These are phyloP conservation scores for Suillus placidus DNA, from an alignment of 768 basidiomycete genomes.

Conservation along the genomic window DNA sequence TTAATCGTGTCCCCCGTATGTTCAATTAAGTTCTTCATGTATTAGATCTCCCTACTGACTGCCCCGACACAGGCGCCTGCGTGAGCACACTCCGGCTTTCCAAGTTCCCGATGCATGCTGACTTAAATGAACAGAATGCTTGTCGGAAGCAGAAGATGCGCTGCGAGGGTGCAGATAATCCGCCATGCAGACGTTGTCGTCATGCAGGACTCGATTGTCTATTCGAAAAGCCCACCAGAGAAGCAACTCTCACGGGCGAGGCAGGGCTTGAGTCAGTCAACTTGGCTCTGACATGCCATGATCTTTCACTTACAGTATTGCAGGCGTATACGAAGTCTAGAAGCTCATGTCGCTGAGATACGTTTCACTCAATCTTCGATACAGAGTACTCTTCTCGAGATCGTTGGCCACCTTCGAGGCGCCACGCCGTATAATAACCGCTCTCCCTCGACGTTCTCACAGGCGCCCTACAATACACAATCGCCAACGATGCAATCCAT, in stretches of 20 bases:
- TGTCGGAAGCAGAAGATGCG: slow-evolving; percentile 98
- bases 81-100: slow-evolving; percentile 45
- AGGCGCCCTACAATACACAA: slow-evolving; percentile 54
- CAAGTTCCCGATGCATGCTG: slow-evolving; percentile 20
- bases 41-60: slow-evolving; percentile 1
- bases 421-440: slow-evolving; percentile 49
- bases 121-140: slow-evolving; percentile 66
- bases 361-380: slow-evolving; percentile 73
- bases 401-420: slow-evolving; percentile 76
- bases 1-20: slow-evolving; percentile 88
- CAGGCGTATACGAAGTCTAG: slow-evolving; percentile 90
- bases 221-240: slow-evolving; percentile 91
- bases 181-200: slow-evolving; percentile 93
- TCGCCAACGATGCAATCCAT: slow-evolving; percentile 71
- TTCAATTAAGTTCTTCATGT: slow-evolving; percentile 29
- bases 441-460: slow-evolving; percentile 62
- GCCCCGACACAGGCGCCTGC: slow-evolving; percentile 64
- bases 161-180: slow-evolving; percentile 94
- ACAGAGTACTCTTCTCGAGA: slow-evolving; percentile 77
- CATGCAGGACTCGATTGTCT: slow-evolving; percentile 90
- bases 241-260: slow-evolving; percentile 85
- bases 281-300: slow-evolving; percentile 2
- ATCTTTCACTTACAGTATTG: slow-evolving; percentile 20
- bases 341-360: slow-evolving; percentile 84
- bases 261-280: slow-evolving; percentile 81